Evolutionary conservation across 2,329 filamentous ascomycete species (phyloP).

Genomic region (Aspergillus nomiae): DNA sequence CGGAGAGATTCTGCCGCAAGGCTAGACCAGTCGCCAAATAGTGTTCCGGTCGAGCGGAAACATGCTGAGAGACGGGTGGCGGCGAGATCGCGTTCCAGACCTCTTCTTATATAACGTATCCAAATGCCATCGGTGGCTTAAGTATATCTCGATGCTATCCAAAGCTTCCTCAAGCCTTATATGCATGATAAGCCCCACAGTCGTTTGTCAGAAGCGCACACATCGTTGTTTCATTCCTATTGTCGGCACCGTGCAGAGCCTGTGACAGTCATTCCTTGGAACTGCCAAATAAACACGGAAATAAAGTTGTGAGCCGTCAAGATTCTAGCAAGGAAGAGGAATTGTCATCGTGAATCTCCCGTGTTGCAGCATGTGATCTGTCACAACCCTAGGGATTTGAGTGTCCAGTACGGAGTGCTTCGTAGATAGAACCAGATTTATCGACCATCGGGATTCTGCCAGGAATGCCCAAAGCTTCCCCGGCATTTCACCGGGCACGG

Average conservation of each 20-base stretch:
- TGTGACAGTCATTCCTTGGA: neutral
- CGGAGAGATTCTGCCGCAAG: no score
- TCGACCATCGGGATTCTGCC: neutral
- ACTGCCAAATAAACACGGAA: no score
- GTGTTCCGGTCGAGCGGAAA: no score
- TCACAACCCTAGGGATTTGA: neutral
- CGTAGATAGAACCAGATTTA: neutral
- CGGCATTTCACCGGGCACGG: neutral
- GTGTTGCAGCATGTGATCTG: neutral
- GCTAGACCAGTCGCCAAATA: no score
- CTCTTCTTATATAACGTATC: neutral
- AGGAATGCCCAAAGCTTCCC: neutral
- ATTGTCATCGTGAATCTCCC: neutral
- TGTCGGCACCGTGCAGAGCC: neutral
- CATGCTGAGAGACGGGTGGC: neutral
- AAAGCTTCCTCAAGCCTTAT: neutral
- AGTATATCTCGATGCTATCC: neutral
- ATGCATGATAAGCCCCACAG: neutral
- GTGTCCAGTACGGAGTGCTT: neutral
- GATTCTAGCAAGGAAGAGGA: neutral
- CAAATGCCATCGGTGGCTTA: neutral
- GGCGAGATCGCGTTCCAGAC: neutral
- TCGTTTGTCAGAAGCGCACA: neutral
- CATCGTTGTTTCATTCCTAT: neutral
- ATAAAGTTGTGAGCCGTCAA: neutral